Conservation (phyloP, 139 green algal genomes). For the Dunaliella sp. region DNA sequence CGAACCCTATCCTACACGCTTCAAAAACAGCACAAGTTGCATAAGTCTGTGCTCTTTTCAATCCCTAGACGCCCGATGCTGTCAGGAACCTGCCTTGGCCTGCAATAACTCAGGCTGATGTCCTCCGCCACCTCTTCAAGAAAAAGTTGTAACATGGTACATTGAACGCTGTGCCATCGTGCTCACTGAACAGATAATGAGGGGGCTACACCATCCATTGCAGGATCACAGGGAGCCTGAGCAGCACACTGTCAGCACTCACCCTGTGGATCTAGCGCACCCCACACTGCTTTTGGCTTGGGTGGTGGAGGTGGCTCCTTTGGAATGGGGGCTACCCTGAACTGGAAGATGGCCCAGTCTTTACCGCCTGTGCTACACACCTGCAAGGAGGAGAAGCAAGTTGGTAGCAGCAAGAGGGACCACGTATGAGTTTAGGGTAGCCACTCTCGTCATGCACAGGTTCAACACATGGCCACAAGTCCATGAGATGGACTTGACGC, state of each 20-base stretch:
- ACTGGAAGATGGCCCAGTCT: slow-evolving; percentile 71
- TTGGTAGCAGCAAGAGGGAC: too few species aligned
- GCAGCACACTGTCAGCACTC: neutral
- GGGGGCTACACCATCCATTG: neutral
- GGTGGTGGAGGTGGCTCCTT: slow-evolving; percentile 5
- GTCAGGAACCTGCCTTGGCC: neutral
- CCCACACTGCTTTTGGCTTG: slow-evolving; percentile 49
- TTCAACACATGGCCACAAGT: too few species aligned
- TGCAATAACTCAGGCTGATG: too few species aligned
- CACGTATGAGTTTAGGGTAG: too few species aligned
- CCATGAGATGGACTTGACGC: too few species aligned
- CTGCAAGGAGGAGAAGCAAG: neutral
- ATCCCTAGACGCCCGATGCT: neutral
- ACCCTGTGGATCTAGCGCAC: slow-evolving; percentile 47
- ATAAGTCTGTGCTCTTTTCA: too few species aligned
- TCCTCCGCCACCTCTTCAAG: neutral
- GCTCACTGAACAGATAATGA: neutral
- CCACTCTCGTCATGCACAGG: too few species aligned
- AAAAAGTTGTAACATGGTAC: neutral
- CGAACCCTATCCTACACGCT: too few species aligned
- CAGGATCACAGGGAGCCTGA: neutral
- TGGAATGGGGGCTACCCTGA: slow-evolving; percentile 34
- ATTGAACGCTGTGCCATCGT: neutral
- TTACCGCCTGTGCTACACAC: slow-evolving; percentile 52
- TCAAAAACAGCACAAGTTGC: too few species aligned